Conservation (phyloP, 2,329 filamentous ascomycete genomes). For the Diaporthe humulicola region DNA sequence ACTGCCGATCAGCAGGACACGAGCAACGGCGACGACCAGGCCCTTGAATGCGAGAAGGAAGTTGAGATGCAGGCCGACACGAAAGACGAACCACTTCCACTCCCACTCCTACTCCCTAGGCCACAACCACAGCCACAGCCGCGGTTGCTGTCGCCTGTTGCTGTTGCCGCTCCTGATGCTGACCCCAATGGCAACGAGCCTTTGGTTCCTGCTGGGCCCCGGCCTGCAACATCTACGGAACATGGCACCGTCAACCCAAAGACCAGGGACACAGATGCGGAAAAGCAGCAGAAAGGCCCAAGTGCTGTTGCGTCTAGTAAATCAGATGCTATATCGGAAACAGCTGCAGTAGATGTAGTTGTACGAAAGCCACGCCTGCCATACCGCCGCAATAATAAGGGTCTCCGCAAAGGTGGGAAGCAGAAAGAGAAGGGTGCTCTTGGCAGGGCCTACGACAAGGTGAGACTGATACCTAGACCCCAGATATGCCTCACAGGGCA, state of each 20-base stretch:
- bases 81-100: not conserved
- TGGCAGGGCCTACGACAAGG: slow-evolving; percentile 25
- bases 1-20: slow-evolving; percentile 29
- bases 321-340: slow-evolving; percentile 5
- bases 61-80: slow-evolving; percentile 11
- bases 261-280: not conserved
- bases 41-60: slow-evolving; percentile 19
- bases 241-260: slow-evolving; percentile 10
- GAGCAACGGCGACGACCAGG: slow-evolving; percentile 13
- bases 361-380: slow-evolving; percentile 9
- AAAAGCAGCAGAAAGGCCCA: not conserved
- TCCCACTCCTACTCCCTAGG: slow-evolving; percentile 3
- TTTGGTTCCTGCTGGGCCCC: not conserved
- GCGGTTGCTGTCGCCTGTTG: not conserved
- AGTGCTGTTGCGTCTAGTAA: not conserved
- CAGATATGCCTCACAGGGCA: slow-evolving; percentile 13
- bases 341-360: slow-evolving; percentile 2
- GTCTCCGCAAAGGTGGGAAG: slow-evolving; percentile 26
- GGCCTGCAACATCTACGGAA: not conserved
- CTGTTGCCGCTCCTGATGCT: not conserved
- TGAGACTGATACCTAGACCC: slow-evolving; percentile 28
- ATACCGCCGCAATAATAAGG: slow-evolving; percentile 5
- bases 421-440: slow-evolving; percentile 15
- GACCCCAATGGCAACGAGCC: not conserved
- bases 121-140: slow-evolving; percentile 12